phyloP scores from a whole-genome alignment of 2,329 filamentous ascomycete species.

The Ceratocystiopsis minuta region DNA sequence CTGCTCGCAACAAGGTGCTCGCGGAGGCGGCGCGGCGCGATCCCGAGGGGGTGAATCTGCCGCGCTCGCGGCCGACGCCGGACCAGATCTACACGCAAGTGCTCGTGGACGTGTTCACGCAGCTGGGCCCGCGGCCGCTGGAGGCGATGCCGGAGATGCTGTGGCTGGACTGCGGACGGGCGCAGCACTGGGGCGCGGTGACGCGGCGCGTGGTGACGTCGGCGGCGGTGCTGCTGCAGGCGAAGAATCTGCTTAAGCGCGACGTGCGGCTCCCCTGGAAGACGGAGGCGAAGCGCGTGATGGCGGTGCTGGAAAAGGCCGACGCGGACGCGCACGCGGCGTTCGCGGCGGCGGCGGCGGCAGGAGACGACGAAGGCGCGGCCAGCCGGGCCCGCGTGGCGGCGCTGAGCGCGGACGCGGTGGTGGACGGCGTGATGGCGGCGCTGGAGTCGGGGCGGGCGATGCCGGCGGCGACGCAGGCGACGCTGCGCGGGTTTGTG shows the following conservation, averaged over 20 bases:
- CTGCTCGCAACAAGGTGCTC: slow-evolving; percentile 44
- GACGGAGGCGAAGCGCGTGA: slow-evolving; percentile 52
- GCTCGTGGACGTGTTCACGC: slow-evolving; percentile 58
- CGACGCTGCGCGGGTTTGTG: slow-evolving; percentile 38
- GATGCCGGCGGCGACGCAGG: slow-evolving; percentile 46
- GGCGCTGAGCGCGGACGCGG: slow-evolving; percentile 14
- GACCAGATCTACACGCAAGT: slow-evolving; percentile 61
- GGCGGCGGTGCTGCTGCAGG: slow-evolving; percentile 58
- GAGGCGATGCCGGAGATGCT: slow-evolving; percentile 56
- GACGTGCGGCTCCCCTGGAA: slow-evolving; percentile 67
- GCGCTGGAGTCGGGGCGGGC: slow-evolving; percentile 42
- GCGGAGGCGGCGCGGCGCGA: slow-evolving; percentile 51
- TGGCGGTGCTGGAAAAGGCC: slow-evolving; percentile 43
- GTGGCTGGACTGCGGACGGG: slow-evolving; percentile 46
- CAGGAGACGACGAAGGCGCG: slow-evolving; percentile 19
- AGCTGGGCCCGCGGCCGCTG: slow-evolving; percentile 29
- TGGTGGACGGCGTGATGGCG: slow-evolving; percentile 42
- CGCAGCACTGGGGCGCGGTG: slow-evolving; percentile 36
- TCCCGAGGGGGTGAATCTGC: slow-evolving; percentile 45
- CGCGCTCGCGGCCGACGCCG: slow-evolving; percentile 42
- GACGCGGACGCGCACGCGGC: slow-evolving; percentile 15
- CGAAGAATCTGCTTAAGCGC: slow-evolving; percentile 68
- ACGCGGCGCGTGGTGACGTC: slow-evolving; percentile 51
- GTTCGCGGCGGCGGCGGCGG: too few relatives aligned
- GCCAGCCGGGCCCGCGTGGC: slow-evolving; percentile 3